Conservation (phyloP, 495 filamentous ascomycete genomes). For the Parmelia sp. region DNA sequence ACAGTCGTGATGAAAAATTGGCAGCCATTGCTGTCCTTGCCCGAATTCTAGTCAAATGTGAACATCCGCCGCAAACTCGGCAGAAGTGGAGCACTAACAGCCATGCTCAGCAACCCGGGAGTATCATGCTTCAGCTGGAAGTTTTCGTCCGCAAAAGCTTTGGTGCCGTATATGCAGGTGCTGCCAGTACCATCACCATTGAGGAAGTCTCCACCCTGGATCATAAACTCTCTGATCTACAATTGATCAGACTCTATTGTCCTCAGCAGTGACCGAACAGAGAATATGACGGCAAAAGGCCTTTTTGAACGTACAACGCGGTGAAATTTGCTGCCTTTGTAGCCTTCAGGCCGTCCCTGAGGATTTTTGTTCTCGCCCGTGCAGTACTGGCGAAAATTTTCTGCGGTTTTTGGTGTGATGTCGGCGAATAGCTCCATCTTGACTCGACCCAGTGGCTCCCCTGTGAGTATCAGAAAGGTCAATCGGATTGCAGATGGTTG, state of each 20-base stretch:
- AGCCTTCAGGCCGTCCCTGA: conserved; percentile 78
- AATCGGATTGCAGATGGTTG: not conserved
- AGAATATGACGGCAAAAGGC: not conserved
- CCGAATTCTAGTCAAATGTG: conserved; percentile 62
- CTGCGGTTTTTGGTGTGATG: conserved; percentile 77
- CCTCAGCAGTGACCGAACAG: not conserved
- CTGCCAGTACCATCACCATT: conserved; percentile 89
- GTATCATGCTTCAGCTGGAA: conserved; percentile 72
- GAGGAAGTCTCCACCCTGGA: conserved; percentile 93
- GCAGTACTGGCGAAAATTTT: conserved; percentile 97
- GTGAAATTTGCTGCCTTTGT: conserved; percentile 92
- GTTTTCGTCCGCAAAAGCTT: conserved; percentile 86
- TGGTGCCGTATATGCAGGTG: conserved; percentile 77
- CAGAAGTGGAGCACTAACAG: conserved; percentile 50
- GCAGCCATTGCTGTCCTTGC: conserved; percentile 87
- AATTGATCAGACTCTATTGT: not conserved
- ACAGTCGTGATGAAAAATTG: conserved; percentile 95
- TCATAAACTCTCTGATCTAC: conserved; percentile 95
- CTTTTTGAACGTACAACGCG: conserved; percentile 63
- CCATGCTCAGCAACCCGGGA: conserved; percentile 84
- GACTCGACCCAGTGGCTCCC: conserved; percentile 83
- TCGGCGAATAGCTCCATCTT: conserved; percentile 91
- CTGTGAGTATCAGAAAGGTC: conserved; percentile 36
- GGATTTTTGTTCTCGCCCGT: conserved; percentile 84
- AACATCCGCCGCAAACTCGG: not conserved